Evolutionary conservation across 306 rosid species (phyloP).

Genomic region (Cucurbita argyrosperma): DNA sequence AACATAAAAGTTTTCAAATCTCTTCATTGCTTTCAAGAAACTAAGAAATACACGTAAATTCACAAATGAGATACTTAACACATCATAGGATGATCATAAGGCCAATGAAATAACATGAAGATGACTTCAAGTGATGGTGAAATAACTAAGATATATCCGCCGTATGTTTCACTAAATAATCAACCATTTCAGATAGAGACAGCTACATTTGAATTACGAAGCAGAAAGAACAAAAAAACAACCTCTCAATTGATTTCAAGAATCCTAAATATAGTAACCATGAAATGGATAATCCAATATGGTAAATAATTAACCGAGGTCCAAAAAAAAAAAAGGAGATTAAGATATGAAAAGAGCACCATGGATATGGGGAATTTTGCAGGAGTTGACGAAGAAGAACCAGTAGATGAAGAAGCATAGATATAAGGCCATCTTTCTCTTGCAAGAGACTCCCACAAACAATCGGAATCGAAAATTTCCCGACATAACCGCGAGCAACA

Average conservation of each 20-base stretch:
- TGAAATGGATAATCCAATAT: neutral
- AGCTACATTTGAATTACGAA: neutral
- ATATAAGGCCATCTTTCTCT: constrained; percentile 48
- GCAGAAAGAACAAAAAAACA: neutral
- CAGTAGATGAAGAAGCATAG: constrained; percentile 8
- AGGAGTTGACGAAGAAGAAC: constrained; percentile 17
- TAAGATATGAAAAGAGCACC: constrained; percentile 15
- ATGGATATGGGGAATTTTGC: constrained; percentile 12
- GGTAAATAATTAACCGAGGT: neutral
- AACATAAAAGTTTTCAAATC: neutral
- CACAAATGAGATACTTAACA: neutral
- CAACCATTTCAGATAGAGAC: neutral
- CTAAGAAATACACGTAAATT: neutral
- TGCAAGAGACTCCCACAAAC: constrained; percentile 47
- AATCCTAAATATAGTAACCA: neutral
- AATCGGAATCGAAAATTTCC: constrained; percentile 36
- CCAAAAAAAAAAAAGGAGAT: neutral
- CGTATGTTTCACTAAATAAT: neutral
- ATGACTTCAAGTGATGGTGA: too few relatives aligned
- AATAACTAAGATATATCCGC: neutral
- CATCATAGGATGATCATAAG: too few relatives aligned
- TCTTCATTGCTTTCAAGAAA: neutral
- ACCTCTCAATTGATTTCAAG: neutral
- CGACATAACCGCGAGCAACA: constrained; percentile 58
- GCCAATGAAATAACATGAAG: too few relatives aligned